Evolutionary conservation across 73 alveolate species (phyloP), one percentile per base, ranked within the genome.

Genomic region (Tetrahymena thermophila): DNA sequence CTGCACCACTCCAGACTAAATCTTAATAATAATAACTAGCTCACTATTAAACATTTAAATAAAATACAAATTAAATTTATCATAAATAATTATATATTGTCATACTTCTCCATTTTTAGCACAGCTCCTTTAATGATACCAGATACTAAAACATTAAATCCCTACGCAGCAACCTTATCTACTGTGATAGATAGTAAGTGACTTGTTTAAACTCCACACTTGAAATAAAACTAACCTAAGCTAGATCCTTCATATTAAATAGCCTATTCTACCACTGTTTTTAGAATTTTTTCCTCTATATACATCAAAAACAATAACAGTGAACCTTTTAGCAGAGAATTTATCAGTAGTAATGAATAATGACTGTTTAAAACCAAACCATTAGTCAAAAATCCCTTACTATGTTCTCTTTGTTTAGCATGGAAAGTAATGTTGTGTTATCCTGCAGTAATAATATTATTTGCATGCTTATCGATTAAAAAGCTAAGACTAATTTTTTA

Each of bases 241-340:
- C 95, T 93, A 6, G 95, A 34, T 10, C 85, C 95, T 93, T 43
- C 85, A 43, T 28, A 16, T 43, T 34, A n/a, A n/a, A n/a, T n/a
- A n/a, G n/a, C n/a, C n/a, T n/a, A n/a, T n/a, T n/a, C n/a, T n/a
- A n/a, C n/a, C n/a, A n/a, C 93, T 85, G 42, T 44, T 57, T 55
- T 95, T 35, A 4, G 97, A 95, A 43, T 83, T 58, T 56, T 95
- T 95, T 85, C 97, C 97, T 95, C 97, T 95, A 34, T 95, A 95
- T 19, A 95, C 94, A 50, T 95, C 97, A 42, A 95, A 95, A 40
- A 94, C 94, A 34, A 95, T 35, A 37, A 85, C 94, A 84, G 85
- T 31, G 28, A 95, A 95, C 0, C 97, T 95, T 95, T 95, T 89
- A 34, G 93, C 34, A 37, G 97, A 94, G 43, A 95, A 31, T 28